Evolutionary conservation across 1,284 basidiomycete species (phyloP).

Genomic region (Rhodotorula glutinis): DNA sequence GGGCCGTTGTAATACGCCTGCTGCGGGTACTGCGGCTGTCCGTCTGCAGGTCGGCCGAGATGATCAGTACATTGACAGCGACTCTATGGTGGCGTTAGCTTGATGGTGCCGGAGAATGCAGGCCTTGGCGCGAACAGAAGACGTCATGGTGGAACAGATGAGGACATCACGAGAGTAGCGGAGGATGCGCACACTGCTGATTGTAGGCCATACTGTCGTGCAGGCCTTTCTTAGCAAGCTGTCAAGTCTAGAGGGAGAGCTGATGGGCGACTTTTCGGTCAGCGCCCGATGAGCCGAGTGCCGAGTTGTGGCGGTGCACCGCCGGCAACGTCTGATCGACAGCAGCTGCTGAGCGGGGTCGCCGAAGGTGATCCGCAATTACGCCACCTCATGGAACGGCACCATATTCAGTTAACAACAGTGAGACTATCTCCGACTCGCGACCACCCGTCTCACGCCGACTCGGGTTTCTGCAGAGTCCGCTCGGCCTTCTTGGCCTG

Average conservation of each 20-base stretch:
- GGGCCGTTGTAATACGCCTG: conserved; percentile 18
- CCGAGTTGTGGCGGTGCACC: conserved; percentile 9
- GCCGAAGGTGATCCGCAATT: not conserved
- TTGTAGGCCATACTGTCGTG: conserved; percentile 21
- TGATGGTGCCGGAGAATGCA: not conserved
- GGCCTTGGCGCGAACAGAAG: not conserved
- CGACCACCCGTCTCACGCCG: not conserved
- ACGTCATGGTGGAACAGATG: no score
- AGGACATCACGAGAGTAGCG: not conserved
- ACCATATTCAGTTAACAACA: no score
- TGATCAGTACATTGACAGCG: not conserved
- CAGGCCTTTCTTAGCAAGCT: not conserved
- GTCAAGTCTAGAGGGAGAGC: not conserved
- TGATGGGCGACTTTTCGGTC: not conserved
- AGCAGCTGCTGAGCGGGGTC: no score
- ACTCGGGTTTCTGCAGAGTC: not conserved
- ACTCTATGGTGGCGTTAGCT: not conserved
- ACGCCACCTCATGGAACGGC: not conserved
- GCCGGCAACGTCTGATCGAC: not conserved
- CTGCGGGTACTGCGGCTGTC: conserved; percentile 31
- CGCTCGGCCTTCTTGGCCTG: conserved; percentile 7
- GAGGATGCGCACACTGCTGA: conserved; percentile 15
- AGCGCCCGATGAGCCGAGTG: not conserved
- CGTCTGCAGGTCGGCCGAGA: not conserved
- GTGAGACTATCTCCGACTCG: not conserved